These are phyloP conservation scores for Cryptosporidium tyzzeri DNA, from an alignment of 169 alveolate genomes.

Conservation along the genomic window DNA sequence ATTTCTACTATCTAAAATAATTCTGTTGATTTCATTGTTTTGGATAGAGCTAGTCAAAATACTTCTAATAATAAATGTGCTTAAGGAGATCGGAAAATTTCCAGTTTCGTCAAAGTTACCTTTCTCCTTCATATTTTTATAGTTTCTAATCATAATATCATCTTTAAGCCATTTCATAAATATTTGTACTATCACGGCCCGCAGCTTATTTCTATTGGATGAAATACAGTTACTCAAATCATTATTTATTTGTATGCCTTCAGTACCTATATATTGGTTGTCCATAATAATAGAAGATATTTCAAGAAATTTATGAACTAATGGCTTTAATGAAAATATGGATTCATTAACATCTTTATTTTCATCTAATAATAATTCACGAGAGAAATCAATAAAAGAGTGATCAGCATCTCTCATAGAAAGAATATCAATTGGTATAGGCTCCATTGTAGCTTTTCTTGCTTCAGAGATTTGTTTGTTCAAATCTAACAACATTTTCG, in stretches of 20 bases:
- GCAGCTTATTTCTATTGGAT: slow-evolving; percentile 38
- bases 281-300: slow-evolving; percentile 58
- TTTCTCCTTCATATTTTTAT: slow-evolving; percentile 27
- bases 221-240: background rate
- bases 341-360: background rate
- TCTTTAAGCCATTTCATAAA: slow-evolving; percentile 67
- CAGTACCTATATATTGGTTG: background rate
- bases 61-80: slow-evolving; percentile 46
- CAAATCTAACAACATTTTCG: slow-evolving; percentile 13
- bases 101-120: background rate
- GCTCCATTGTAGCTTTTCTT: slow-evolving; percentile 28
- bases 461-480: slow-evolving; percentile 24
- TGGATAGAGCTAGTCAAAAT: slow-evolving; percentile 49
- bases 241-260: background rate
- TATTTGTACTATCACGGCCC: background rate
- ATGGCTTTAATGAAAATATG: background rate
- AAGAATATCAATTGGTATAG: slow-evolving; percentile 34
- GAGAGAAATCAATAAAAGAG: background rate
- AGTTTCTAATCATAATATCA: slow-evolving; percentile 39
- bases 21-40: slow-evolving; percentile 5
- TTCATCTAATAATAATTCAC: background rate
- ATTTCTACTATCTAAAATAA: slow-evolving; percentile 8
- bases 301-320: background rate
- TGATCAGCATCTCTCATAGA: background rate
- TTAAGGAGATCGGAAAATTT: slow-evolving; percentile 44